phyloP scores from a whole-genome alignment of 441 rosid species.

The Rhodomyrtus psidioides region DNA sequence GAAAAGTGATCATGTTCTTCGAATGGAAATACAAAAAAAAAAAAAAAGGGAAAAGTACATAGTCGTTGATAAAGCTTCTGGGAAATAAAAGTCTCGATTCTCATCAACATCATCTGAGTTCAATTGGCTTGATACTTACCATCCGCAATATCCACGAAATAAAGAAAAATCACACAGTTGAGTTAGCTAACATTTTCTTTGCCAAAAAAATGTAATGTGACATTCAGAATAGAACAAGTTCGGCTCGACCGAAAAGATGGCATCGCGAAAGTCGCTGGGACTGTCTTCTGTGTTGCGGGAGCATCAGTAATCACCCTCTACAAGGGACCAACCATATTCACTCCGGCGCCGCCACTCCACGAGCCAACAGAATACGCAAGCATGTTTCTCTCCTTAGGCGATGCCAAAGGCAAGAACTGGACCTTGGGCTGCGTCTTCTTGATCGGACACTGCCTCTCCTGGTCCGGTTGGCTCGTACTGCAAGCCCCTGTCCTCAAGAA shows the following conservation, averaged over 20 bases:
- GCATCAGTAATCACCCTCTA: constrained; percentile 11
- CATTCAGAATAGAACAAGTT: constrained; percentile 11
- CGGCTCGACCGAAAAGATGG: not conserved
- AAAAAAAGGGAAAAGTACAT: not conserved
- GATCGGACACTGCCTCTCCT: constrained; percentile 5
- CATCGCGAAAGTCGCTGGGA: constrained; percentile 10
- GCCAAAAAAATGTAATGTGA: not conserved
- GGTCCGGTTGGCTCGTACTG: constrained; percentile 7
- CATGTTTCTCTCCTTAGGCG: not conserved
- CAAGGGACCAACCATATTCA: constrained; percentile 1
- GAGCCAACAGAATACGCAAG: not conserved
- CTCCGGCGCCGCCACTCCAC: not conserved
- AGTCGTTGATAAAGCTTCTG: not conserved
- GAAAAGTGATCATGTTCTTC: not conserved
- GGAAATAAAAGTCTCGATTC: not conserved
- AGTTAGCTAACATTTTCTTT: not conserved
- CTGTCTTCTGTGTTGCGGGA: constrained; percentile 3
- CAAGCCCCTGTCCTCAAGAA: constrained; percentile 5
- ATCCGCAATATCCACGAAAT: not conserved
- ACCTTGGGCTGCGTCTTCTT: constrained; percentile 15
- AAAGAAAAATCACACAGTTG: not conserved
- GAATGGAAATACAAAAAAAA: not conserved
- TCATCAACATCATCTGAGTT: not conserved
- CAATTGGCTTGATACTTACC: not conserved
- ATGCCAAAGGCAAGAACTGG: constrained; percentile 6